Evolutionary conservation across 495 filamentous ascomycete species (phyloP).

Genomic region (Aspergillus steynii): DNA sequence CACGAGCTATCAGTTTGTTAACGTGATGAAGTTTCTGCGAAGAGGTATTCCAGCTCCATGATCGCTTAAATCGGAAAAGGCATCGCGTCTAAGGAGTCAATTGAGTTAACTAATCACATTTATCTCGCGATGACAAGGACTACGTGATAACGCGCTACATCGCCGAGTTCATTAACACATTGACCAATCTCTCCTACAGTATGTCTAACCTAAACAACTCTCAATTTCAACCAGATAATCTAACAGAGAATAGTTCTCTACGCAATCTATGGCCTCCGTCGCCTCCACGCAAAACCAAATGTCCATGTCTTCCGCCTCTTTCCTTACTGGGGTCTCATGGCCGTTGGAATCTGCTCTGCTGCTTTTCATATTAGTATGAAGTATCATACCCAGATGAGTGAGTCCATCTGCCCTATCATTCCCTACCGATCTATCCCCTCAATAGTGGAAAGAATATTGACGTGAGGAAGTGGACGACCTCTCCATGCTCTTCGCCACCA

Average conservation of each 20-base stretch:
- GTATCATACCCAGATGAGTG: conserved; percentile 41
- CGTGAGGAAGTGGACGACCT: conserved; percentile 31
- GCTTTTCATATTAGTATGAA: conserved; percentile 37
- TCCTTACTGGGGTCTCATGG: conserved; percentile 33
- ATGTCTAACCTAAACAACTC: conserved; percentile 5
- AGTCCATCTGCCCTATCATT: background rate
- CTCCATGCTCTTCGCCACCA: conserved; percentile 39
- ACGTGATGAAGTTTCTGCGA: conserved; percentile 29
- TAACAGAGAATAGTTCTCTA: conserved; percentile 21
- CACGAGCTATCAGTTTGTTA: background rate
- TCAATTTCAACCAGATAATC: background rate
- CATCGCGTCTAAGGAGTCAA: too few species aligned
- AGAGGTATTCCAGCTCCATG: conserved; percentile 21
- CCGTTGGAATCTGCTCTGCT: conserved; percentile 33
- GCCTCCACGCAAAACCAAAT: conserved; percentile 19
- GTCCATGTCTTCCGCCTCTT: conserved; percentile 23
- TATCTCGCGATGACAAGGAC: conserved; percentile 18
- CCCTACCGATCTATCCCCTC: too few species aligned
- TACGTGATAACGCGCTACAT: conserved; percentile 34
- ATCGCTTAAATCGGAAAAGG: too few species aligned
- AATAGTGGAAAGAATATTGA: background rate
- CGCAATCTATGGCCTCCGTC: conserved; percentile 27
- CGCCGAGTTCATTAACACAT: conserved; percentile 38
- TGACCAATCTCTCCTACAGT: conserved; percentile 32
- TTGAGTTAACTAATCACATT: conserved; percentile 1